phyloP scores from a whole-genome alignment of 2,329 filamentous ascomycete species.

The Tolypocladium sp. region DNA sequence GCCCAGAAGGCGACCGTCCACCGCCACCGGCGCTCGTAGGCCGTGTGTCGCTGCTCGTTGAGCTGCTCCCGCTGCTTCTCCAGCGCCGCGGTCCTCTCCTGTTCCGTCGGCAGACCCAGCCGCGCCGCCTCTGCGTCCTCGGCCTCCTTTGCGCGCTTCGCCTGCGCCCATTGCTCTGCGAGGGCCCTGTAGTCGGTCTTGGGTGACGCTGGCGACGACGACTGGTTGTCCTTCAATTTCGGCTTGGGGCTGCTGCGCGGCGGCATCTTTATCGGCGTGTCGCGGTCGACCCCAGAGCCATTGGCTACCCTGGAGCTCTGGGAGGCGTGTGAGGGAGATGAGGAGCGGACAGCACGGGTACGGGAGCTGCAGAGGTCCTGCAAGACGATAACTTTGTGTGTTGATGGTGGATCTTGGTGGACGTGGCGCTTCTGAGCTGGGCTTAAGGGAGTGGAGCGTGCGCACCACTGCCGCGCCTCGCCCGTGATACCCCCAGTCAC shows the following conservation, averaged over 20 bases:
- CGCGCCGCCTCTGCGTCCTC: constrained; percentile 24
- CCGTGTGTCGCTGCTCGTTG: constrained; percentile 36
- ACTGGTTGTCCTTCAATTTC: constrained; percentile 13
- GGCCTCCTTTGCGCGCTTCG: constrained; percentile 38
- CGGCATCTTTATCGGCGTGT: constrained; percentile 15
- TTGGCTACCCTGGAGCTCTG: constrained; percentile 12
- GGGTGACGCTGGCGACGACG: constrained; percentile 4
- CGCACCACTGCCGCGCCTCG: not conserved
- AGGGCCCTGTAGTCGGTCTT: constrained; percentile 42
- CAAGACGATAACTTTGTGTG: not conserved
- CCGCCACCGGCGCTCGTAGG: constrained; percentile 43
- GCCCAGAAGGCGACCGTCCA: constrained; percentile 60
- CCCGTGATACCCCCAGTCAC: not conserved
- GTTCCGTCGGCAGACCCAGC: constrained; percentile 19
- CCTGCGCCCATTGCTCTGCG: constrained; percentile 42
- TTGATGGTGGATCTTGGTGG: not conserved
- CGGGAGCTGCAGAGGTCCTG: not conserved
- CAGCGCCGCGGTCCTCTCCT: constrained; percentile 25
- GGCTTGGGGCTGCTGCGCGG: constrained; percentile 12
- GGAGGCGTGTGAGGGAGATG: not conserved
- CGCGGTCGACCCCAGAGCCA: constrained; percentile 12
- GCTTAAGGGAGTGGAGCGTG: not conserved
- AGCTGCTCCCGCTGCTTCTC: constrained; percentile 36
- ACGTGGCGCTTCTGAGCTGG: not conserved
- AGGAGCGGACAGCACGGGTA: not conserved